Base-by-base conservation (phyloP, 2,329 filamentous ascomycete genomes). In the Orbilia quercus region DNA sequence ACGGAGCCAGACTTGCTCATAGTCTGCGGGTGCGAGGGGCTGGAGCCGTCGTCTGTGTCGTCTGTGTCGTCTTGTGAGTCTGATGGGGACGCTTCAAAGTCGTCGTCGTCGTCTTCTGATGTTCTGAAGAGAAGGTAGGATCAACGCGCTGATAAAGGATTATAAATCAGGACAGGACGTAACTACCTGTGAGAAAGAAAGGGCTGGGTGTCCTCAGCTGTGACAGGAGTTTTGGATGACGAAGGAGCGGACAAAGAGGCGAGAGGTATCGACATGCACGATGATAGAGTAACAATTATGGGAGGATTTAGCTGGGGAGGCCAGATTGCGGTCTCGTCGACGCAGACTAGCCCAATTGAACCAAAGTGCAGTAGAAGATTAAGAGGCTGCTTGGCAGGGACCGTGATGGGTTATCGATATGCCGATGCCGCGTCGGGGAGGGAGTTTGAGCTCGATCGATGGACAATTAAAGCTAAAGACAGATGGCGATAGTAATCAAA, bases 221-320 rank as follows among this genome's bases (percentile, higher is more conserved):
- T 44, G 20, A 48, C 42, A 11, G 66, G 50, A 12, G 58, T 64
- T 20, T 59, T 64, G 1, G 53, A 53, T 23, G 58, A 55, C n/a
- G 65, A 40, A 20, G 51, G 54, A 16, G 25, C 18, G 23, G 47
- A 54, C 9, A 71, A n/a, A 34, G 40, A 23, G n/a, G 42, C 40
- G 34, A 59, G 59, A 44, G 67, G 59, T 44, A 72, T 47, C 58
- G 67, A 72, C 67, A 72, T 72, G 59, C 58, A 72, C 16, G 44
- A 57, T 53, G 25, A 44, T 36, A 5, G 20, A 9, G 51, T n/a
- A n/a, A n/a, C 31, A 38, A 23, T 36, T 5, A n/a, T n/a, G 14
- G n/a, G 18, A 9, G 22, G 14, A 28, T 54, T 47, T 34, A 25
- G 40, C 42, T 22, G 57, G 57, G 57, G 42, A 60, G 57, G 57